Evolutionary conservation across 1,284 basidiomycete genomes (phyloP), one percentile per base, ranked within the genome.

Genomic region (Ustilago tritici): DNA sequence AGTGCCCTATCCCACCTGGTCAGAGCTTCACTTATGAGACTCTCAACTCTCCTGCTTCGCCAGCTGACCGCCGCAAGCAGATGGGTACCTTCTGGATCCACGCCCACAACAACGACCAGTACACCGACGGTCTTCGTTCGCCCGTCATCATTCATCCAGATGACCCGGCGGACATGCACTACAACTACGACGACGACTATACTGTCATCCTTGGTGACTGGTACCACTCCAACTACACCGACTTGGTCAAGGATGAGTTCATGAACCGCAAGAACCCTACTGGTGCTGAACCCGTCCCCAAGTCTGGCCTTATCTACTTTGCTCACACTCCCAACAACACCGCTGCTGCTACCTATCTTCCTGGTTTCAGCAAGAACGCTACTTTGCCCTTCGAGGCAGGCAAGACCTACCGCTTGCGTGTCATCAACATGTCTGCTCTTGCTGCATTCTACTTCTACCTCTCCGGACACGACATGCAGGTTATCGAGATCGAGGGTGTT

Each of bases 151-250:
- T 87, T 32, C 87, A 87, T 62, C 76, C 76, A 17, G 76, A 82
- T 65, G 56, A 73, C 19, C 70, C 76, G 4, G 76, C 78, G 17
- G 76, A 74, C 43, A 70, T 80, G 34, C 78, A 67, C 28, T 90
- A 92, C 85, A 80, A 88, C 0, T 98, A 98, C 87, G 95, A 98
- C 87, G 94, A 93, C 50, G 96, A 98, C 81, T 95, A 91, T 87
- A 95, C 93, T 14, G 88, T 98, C 74, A 87, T 95, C 56, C 88
- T 97, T 6, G 90, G 90, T 11, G 93, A 95, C 85, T 95, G 93
- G 93, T 84, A 84, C 61, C 77, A 82, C 63, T 52, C 60, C 54
- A 77, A 81, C 65, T 79, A 83, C 61, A 73, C 74, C 28, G 71
- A 79, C 49, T 59, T 84, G 5, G 65, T 82, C 60, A 63, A 72